Conservation (phyloP, 768 basidiomycete species). For the Russula vinacea region DNA sequence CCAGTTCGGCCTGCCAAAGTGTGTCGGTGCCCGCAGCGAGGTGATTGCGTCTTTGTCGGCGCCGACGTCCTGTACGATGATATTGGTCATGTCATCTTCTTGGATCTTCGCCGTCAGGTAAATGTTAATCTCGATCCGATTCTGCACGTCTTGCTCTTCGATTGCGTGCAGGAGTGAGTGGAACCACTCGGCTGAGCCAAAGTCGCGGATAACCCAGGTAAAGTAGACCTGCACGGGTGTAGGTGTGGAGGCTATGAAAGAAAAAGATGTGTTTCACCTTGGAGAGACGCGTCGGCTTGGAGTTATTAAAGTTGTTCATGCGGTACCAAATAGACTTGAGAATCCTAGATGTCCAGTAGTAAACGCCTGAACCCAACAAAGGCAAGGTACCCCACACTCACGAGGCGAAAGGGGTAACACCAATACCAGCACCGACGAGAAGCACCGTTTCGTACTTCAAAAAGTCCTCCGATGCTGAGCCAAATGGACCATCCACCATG, state of each 20-base stretch:
- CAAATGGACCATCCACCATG: slow-evolving; percentile 97
- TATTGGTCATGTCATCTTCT: slow-evolving; percentile 92
- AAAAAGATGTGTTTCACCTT: slow-evolving; percentile 51
- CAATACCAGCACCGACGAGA: slow-evolving; percentile 92
- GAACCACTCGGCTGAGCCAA: slow-evolving; percentile 89
- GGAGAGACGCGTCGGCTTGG: slow-evolving; percentile 75
- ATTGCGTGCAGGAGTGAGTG: slow-evolving; percentile 89
- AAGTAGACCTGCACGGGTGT: slow-evolving; percentile 60
- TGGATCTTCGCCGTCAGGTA: slow-evolving; percentile 89
- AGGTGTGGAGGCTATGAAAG: neutral
- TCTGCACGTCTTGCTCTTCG: slow-evolving; percentile 85
- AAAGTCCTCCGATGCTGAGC: slow-evolving; percentile 88
- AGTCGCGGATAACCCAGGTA: slow-evolving; percentile 94
- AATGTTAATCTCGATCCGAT: slow-evolving; percentile 89
- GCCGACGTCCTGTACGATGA: slow-evolving; percentile 89
- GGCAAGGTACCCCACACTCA: slow-evolving; percentile 45
- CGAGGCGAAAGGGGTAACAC: slow-evolving; percentile 95
- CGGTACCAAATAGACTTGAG: slow-evolving; percentile 94
- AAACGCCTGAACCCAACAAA: neutral
- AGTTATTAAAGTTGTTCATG: slow-evolving; percentile 80
- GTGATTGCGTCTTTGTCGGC: slow-evolving; percentile 92
- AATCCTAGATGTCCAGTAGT: slow-evolving; percentile 46
- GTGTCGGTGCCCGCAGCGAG: slow-evolving; percentile 82
- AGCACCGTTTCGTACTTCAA: slow-evolving; percentile 85
- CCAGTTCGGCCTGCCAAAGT: slow-evolving; percentile 90